Evolutionary conservation across 176 grass and related monocot genomes (phyloP), one percentile per base, ranked within the genome.

Genomic region (Metroxylon sagu): DNA sequence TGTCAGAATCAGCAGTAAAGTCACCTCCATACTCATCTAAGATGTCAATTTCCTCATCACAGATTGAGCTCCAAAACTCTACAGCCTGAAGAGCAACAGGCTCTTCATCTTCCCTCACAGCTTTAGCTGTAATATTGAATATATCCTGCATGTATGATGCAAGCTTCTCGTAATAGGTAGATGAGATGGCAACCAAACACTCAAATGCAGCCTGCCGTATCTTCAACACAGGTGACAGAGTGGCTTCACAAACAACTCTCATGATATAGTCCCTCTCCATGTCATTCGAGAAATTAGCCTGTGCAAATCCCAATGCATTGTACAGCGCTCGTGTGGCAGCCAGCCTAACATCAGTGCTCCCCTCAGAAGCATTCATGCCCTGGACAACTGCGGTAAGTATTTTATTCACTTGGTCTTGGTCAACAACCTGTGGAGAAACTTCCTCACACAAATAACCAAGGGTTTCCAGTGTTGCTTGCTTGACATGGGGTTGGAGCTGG

Each of bases 381-480:
- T 64, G 61, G 3, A 64, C 61, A 5, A 64, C 61, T 50, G 61
- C 61, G 6, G 61, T 64, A 50, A 64, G 61, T 64, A 64, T 64
- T 5, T 64, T 64, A 21, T 64, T 64, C 43, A 64, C 61, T 18
- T 64, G 43, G 19, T 64, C 61, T 64, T 64, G 61, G 30, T 64
- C 61, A 50, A 64, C 21, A 3, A 26, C 61, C 6, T 64, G 61
- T 25, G 48, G 61, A 64, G 61, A 64, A 64, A 50, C 61, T 64
- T 64, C 61, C 43, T 64, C 61, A 64, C 61, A 64, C 16, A 64
- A 25, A 64, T 64, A 64, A 48, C 61, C 61, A 64, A 64, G 61
- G 26, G 61, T 64, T 64, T 64, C 61, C 5, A 64, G 39, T 50
- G 61, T 64, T 17, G 61, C 61, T 8, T 64, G 48, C 21, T 64